phyloP scores from a whole-genome alignment of 306 rosid species.

The Albizia julibrissin region DNA sequence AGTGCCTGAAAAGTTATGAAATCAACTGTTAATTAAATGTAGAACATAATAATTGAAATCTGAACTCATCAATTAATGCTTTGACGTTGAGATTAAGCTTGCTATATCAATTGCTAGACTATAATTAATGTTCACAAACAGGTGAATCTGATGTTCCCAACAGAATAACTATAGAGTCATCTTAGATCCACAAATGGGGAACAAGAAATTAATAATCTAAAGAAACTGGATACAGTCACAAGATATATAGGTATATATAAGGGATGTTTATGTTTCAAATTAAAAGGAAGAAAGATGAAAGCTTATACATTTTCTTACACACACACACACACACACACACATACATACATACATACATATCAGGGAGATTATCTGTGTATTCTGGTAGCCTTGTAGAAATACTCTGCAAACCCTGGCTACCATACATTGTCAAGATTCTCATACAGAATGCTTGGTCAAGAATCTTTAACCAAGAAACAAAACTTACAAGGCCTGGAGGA shows the following conservation, averaged over 20 bases:
- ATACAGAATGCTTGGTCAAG: not conserved
- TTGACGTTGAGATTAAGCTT: not conserved
- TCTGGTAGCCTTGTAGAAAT: not conserved
- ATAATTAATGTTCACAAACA: not conserved
- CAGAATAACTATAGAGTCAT: not conserved
- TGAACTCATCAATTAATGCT: conserved; percentile 2
- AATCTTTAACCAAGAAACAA: conserved; percentile 26
- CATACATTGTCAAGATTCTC: not conserved
- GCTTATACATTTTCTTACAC: not conserved
- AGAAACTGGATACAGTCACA: not conserved
- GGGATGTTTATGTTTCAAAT: not conserved
- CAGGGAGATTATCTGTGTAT: not conserved
- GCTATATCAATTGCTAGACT: conserved; percentile 7
- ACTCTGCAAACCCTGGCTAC: not conserved
- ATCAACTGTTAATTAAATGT: conserved; percentile 34
- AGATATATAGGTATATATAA: not conserved
- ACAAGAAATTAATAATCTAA: not conserved
- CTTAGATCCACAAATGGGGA: not conserved
- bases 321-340: too few relatives aligned
- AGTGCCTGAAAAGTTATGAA: conserved; percentile 65
- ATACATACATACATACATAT: not conserved
- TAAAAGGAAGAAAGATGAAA: not conserved
- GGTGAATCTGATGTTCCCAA: conserved; percentile 2
- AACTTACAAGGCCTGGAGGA: conserved; percentile 96
- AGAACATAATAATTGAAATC: conserved; percentile 25